Evolutionary conservation across 352 stramenopile species (phyloP).

Genomic region (Phytophthora pseudosyringae): DNA sequence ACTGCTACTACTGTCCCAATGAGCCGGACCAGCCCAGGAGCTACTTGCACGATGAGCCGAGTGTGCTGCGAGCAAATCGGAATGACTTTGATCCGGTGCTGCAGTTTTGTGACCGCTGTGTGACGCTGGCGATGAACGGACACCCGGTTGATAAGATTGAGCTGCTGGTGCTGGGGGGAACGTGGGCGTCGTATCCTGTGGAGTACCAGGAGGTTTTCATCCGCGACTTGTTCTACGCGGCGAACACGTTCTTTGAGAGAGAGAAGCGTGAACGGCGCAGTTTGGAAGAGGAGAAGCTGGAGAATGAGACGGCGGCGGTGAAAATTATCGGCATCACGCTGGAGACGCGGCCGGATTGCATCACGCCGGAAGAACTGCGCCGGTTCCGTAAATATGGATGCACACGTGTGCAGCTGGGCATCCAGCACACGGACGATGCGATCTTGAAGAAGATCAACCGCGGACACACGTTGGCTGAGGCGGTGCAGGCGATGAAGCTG

Average conservation of each 20-base stretch:
- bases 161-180: slow-evolving; percentile 91
- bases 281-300: slow-evolving; percentile 88
- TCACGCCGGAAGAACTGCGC: slow-evolving; percentile 87
- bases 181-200: slow-evolving; percentile 92
- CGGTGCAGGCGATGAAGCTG: slow-evolving; percentile 77
- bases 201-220: slow-evolving; percentile 93
- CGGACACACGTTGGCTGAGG: slow-evolving; percentile 79
- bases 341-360: slow-evolving; percentile 92
- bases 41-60: slow-evolving; percentile 94
- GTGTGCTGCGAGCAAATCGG: slow-evolving; percentile 91
- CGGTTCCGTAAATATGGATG: slow-evolving; percentile 85
- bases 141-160: slow-evolving; percentile 95
- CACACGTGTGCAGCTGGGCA: slow-evolving; percentile 90
- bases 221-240: slow-evolving; percentile 92
- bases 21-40: slow-evolving; percentile 91
- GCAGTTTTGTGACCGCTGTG: slow-evolving; percentile 91
- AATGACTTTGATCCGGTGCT: slow-evolving; percentile 93
- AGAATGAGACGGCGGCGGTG: slow-evolving; percentile 85
- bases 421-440: slow-evolving; percentile 92
- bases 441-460: slow-evolving; percentile 94
- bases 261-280: slow-evolving; percentile 69
- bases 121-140: slow-evolving; percentile 92
- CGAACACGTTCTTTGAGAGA: slow-evolving; percentile 91
- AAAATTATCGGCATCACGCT: slow-evolving; percentile 93
- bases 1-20: slow-evolving; percentile 96